These are phyloP conservation scores for Sophora flavescens DNA, from an alignment of 306 rosid genomes.

Conservation along the genomic window DNA sequence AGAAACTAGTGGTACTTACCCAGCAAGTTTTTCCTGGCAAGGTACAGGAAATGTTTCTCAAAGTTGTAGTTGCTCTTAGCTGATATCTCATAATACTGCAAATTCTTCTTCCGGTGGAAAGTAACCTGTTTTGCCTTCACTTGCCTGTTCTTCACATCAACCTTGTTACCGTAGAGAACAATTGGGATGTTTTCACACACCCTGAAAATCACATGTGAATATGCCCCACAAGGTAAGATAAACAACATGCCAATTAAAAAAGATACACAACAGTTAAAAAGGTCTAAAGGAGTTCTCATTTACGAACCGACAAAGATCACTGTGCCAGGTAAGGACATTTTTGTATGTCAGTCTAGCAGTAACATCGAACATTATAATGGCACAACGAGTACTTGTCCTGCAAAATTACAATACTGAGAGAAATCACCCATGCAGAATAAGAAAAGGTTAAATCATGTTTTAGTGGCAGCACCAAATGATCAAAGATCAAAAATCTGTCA, in stretches of 20 bases:
- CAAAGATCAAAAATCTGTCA: no score
- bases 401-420: no score
- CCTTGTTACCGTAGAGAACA: constrained; percentile 88
- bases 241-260: not conserved
- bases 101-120: constrained; percentile 82
- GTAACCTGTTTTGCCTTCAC: constrained; percentile 92
- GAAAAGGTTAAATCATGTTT: no score
- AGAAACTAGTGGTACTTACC: constrained; percentile 47
- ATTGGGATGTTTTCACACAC: constrained; percentile 90
- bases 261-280: no score
- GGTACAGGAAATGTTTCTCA: constrained; percentile 79
- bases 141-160: constrained; percentile 89
- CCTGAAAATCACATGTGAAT: constrained; percentile 46
- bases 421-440: no score
- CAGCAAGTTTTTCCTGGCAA: constrained; percentile 91
- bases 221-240: not conserved
- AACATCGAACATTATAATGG: constrained; percentile 83
- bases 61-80: constrained; percentile 90
- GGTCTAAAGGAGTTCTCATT: not conserved
- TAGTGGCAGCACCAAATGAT: no score
- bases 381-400: no score
- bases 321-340: constrained; percentile 85
- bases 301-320: constrained; percentile 78
- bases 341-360: constrained; percentile 79
- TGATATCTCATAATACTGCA: constrained; percentile 86